phyloP scores from a whole-genome alignment of 148 eudicot species.

The Chenopodium quinoa region DNA sequence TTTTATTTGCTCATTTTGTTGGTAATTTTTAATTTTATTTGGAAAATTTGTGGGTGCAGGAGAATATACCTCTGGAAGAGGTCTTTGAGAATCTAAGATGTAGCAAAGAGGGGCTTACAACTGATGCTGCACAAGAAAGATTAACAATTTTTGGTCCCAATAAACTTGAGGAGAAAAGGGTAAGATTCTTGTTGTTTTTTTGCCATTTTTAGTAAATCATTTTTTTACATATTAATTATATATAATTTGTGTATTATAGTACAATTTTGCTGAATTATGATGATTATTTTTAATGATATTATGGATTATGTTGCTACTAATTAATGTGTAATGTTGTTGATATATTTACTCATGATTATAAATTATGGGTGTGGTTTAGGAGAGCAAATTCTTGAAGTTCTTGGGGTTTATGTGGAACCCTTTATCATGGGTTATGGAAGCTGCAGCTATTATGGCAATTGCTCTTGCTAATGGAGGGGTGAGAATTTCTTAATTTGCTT shows the following conservation, averaged over 20 bases:
- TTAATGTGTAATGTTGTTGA: not conserved
- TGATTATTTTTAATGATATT: not conserved
- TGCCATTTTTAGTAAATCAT: constrained; percentile 4
- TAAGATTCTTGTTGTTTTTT: constrained; percentile 15
- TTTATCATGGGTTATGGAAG: constrained; percentile 99
- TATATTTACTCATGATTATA: constrained; percentile 8
- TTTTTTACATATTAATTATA: not conserved
- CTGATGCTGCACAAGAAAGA: constrained; percentile 80
- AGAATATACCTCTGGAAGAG: constrained; percentile 92
- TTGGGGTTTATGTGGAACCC: constrained; percentile 99
- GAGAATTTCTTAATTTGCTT: constrained; percentile 25
- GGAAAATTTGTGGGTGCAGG: constrained; percentile 50
- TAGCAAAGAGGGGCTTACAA: constrained; percentile 79
- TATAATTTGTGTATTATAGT: not conserved
- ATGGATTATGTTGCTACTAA: not conserved
- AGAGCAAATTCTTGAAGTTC: constrained; percentile 93
- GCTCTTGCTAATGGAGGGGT: constrained; percentile 99
- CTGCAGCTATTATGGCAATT: constrained; percentile 99
- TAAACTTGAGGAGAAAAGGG: constrained; percentile 98
- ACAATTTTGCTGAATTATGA: constrained; percentile 7
- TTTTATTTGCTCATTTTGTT: constrained; percentile 13
- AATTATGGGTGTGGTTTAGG: constrained; percentile 53
- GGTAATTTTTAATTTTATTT: constrained; percentile 13
- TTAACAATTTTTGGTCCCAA: constrained; percentile 85
- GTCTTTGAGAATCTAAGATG: constrained; percentile 97